A percentile compares a stretch with the other conserved stretches of the same genome.
Evolutionary conservation across 2,329 filamentous ascomycete genomes (phyloP).

Genomic region (Didymella pomorum): DNA sequence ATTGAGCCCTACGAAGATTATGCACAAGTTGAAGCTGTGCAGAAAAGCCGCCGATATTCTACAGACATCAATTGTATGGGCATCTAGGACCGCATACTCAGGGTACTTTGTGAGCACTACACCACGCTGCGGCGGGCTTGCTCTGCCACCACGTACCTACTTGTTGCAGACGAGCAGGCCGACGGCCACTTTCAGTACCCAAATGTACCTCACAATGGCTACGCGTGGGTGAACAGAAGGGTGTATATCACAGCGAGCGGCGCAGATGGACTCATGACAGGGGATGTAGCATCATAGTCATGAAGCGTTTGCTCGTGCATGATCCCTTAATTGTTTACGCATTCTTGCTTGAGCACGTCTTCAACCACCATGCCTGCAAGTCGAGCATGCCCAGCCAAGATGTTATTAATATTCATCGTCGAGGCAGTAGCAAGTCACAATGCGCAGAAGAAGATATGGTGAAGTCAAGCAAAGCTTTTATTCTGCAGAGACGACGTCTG

Average conservation of each 20-base stretch:
- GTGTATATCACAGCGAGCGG: background rate
- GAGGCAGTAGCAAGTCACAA: constrained; percentile 10
- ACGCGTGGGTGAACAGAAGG: background rate
- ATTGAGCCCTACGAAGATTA: background rate
- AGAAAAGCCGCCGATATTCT: background rate
- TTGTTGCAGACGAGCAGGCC: background rate
- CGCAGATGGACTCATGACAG: background rate
- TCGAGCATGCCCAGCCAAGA: background rate
- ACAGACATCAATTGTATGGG: background rate
- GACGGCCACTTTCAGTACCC: background rate
- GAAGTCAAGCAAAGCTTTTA: constrained; percentile 29
- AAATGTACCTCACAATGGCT: background rate
- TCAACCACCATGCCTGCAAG: background rate
- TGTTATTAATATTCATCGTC: background rate
- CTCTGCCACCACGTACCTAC: background rate
- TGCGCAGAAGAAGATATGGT: constrained; percentile 8
- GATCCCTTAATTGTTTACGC: background rate
- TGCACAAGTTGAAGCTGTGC: background rate
- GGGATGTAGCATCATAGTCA: background rate
- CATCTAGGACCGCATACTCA: background rate
- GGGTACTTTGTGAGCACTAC: background rate
- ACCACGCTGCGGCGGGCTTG: background rate
- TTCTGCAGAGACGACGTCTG: constrained; percentile 20
- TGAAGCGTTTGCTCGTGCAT: background rate
- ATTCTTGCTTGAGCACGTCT: background rate